Conservation (phyloP, 148 eudicot genomes). For the Rhododendron ovatum region DNA sequence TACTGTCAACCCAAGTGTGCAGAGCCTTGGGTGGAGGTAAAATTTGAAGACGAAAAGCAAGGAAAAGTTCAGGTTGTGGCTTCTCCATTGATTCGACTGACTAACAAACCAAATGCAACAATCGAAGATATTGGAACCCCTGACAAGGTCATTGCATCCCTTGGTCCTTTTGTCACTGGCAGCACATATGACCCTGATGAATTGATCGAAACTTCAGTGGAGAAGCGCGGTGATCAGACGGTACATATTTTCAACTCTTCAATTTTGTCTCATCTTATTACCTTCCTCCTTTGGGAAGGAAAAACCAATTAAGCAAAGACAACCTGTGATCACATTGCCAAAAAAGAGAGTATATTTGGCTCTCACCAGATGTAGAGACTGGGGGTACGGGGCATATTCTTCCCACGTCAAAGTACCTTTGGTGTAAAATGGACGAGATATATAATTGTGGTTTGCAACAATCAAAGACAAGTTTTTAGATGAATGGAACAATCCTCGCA, state of each 20-base stretch:
- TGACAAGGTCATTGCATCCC: constrained; percentile 85
- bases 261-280: not conserved
- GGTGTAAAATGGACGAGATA: not conserved
- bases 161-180: constrained; percentile 95
- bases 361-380: not conserved
- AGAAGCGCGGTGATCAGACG: constrained; percentile 80
- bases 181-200: constrained; percentile 79
- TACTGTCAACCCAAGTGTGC: constrained; percentile 99
- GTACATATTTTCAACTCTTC: constrained; percentile 29
- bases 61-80: constrained; percentile 93
- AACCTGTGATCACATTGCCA: not conserved
- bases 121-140: constrained; percentile 94
- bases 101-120: constrained; percentile 84
- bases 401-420: not conserved
- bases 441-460: not conserved
- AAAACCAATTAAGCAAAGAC: not conserved
- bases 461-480: not conserved
- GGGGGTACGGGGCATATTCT: not conserved
- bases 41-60: constrained; percentile 83
- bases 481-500: not conserved
- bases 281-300: not conserved
- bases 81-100: constrained; percentile 84
- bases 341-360: not conserved
- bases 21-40: constrained; percentile 98
- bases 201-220: constrained; percentile 59